Evolutionary conservation across 352 stramenopile genomes (phyloP).

Genomic region (Phytophthora pseudosyringae): DNA sequence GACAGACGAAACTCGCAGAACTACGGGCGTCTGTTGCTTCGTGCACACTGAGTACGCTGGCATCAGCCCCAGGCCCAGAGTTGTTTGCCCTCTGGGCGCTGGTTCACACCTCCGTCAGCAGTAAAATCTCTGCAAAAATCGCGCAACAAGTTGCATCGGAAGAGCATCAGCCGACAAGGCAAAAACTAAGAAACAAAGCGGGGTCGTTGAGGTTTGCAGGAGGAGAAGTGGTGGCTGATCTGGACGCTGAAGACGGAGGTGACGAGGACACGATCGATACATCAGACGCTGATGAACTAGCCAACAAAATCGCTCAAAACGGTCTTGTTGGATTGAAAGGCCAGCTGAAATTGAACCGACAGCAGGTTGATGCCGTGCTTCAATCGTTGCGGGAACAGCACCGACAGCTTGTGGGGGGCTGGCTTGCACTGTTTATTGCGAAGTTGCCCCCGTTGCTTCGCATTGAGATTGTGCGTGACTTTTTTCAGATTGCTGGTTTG

Average conservation of each 20-base stretch:
- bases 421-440: conserved; percentile 7
- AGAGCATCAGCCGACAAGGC: not conserved
- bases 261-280: not conserved
- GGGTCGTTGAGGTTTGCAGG: not conserved
- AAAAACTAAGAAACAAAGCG: not conserved
- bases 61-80: too few relatives aligned
- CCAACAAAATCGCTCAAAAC: not conserved
- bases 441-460: not conserved
- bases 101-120: too few relatives aligned
- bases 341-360: not conserved
- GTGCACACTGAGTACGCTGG: too few relatives aligned
- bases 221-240: not conserved
- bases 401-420: not conserved
- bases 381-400: not conserved
- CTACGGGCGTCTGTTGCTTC: too few relatives aligned
- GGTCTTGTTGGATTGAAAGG: not conserved
- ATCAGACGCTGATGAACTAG: not conserved
- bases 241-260: not conserved
- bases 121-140: too few relatives aligned
- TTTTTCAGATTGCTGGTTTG: conserved; percentile 2
- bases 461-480: not conserved
- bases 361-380: not conserved
- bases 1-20: too few relatives aligned
- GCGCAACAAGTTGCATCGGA: not conserved
- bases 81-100: too few relatives aligned